phyloP scores from a whole-genome alignment of 2,329 filamentous ascomycete genomes.

The Macrophomina tecta region DNA sequence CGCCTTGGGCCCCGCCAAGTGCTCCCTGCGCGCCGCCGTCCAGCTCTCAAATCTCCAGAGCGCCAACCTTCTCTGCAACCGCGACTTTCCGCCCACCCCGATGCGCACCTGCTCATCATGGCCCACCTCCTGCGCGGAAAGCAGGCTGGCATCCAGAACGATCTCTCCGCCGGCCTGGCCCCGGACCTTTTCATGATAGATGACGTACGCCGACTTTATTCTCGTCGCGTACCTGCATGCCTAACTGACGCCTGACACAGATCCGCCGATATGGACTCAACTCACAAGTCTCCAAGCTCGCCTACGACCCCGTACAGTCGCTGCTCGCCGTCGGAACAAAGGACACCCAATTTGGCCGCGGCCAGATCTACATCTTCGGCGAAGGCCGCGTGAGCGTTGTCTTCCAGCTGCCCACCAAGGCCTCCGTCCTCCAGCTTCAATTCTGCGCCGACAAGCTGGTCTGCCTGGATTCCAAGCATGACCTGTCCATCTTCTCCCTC shows the following conservation, averaged over 20 bases:
- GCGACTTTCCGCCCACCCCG: conserved; percentile 4
- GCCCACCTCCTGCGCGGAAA: conserved; percentile 87
- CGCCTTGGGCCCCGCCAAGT: conserved; percentile 23
- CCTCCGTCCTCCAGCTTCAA: conserved; percentile 77
- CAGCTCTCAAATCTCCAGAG: not conserved
- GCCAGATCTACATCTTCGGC: conserved; percentile 89
- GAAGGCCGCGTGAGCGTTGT: conserved; percentile 79
- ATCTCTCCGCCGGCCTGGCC: conserved; percentile 81
- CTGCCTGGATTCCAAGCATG: conserved; percentile 83
- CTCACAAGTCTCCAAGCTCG: conserved; percentile 72
- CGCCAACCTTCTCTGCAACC: conserved; percentile 17
- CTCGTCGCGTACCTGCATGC: conserved; percentile 34
- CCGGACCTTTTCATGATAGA: conserved; percentile 82
- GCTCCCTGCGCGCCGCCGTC: conserved; percentile 2
- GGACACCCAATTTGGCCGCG: conserved; percentile 82
- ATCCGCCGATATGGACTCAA: conserved; percentile 78
- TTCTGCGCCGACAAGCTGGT: conserved; percentile 88
- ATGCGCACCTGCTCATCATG: conserved; percentile 59
- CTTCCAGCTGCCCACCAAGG: conserved; percentile 72
- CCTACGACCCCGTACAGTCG: conserved; percentile 93
- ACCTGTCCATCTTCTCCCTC: conserved; percentile 83
- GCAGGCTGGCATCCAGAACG: conserved; percentile 90
- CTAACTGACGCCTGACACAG: conserved; percentile 40
- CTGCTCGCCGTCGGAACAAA: conserved; percentile 90
- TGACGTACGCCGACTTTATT: conserved; percentile 62